Base-by-base conservation (phyloP, 352 stramenopile species). In the Globisporangium carolinianum region DNA sequence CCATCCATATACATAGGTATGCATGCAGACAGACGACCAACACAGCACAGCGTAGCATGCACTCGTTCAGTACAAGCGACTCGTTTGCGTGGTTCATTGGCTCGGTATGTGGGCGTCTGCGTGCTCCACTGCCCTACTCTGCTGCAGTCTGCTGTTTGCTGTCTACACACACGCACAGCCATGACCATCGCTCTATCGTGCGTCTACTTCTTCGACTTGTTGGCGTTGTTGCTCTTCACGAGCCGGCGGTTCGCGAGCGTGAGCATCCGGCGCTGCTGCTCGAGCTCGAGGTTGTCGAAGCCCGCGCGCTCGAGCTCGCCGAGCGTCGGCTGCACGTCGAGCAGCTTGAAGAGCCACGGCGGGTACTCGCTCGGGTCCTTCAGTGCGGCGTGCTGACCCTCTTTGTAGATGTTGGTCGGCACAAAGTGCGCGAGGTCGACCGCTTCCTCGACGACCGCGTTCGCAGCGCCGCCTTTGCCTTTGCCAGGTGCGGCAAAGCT, bases 361-460 rank as follows among this genome's bases (percentile, higher is more conserved):
- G 84, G 84, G 72, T 94, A 94, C 63, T 90, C 80, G n/a, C 67
- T 63, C 56, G 73, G 77, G 49, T 89, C 75, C 72, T 91, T 90
- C 36, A 94, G 69, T 67, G 88, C 78, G 55, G 84, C 82, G 71
- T 94, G 84, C 50, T 75, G 57, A 51, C 84, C 82, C 43, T 94
- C 84, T 69, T 94, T 94, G 59, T 80, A 72, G 57, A 94, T 94
- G 71, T 94, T 94, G 58, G 82, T 79, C 14, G 84, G 84, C 60
- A 91, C 83, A 51, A 87, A 75, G 63, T 74, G 77, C 47, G 68
- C 73, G 48, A 94, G 68, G 68, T 94, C 84, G 51, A 94, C 75
- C 17, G 77, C 76, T 54, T 91, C 81, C 47, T 89, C 84, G 41
- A 79, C 77, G 10, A 77, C 67, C 18, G 78, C 76, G 36, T 67